These are phyloP conservation scores for Chaetothyriales sp. DNA, from an alignment of 2,329 filamentous ascomycete genomes.

Conservation along the genomic window DNA sequence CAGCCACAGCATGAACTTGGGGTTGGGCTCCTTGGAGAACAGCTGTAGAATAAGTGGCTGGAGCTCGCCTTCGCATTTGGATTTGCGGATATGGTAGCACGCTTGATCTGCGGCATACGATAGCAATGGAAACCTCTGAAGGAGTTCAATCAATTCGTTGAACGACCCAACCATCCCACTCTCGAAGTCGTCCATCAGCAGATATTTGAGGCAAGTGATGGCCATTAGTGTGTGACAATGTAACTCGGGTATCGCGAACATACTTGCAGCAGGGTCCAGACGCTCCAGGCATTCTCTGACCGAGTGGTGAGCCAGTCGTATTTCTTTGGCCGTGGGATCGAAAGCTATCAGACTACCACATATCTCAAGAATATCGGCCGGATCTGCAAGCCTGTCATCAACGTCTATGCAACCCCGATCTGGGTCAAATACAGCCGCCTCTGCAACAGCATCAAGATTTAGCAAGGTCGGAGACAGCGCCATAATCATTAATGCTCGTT, in stretches of 20 bases:
- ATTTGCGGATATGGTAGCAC: conserved; percentile 6
- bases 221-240: conserved; percentile 8
- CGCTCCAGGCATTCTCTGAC: conserved; percentile 10
- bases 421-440: conserved; percentile 12
- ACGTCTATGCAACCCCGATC: conserved; percentile 6
- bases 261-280: background rate
- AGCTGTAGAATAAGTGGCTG: conserved; percentile 8
- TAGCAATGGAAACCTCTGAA: conserved; percentile 4
- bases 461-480: conserved; percentile 10
- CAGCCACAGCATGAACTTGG: conserved; percentile 10
- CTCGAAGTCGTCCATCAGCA: conserved; percentile 8
- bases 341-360: conserved; percentile 10
- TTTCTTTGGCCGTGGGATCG: conserved; percentile 3
- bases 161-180: background rate
- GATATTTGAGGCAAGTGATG: conserved; percentile 7
- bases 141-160: background rate
- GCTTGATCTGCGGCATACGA: conserved; percentile 9
- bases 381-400: conserved; percentile 7
- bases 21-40: conserved; percentile 4
- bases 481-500: conserved; percentile 9
- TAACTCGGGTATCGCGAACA: conserved; percentile 5
- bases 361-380: conserved; percentile 10
- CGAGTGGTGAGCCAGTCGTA: conserved; percentile 9
- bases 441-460: conserved; percentile 9
- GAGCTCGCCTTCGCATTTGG: conserved; percentile 7